Base-by-base conservation (phyloP, 805 yeast species). In the Hanseniaspora guilliermondii region DNA sequence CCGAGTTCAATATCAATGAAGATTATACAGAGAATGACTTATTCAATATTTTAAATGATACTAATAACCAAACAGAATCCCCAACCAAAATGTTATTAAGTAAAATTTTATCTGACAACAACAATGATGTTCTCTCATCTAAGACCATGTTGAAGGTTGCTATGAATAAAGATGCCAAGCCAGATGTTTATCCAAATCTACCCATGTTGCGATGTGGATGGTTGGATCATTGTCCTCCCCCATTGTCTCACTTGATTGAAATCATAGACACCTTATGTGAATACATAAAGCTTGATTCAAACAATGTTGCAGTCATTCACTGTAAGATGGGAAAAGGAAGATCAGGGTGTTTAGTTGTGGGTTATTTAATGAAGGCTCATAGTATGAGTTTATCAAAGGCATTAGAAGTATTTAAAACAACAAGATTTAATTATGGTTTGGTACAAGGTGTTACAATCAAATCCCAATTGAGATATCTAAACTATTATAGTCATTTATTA, bases 291-390 rank as follows among this genome's bases (percentile, higher is more conserved):
- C 40, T 42, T 16, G 59, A 65, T 21, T 60, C 68, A 0, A 56
- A 66, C 0, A 73, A 76, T 54, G 80, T 83, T 2, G 88, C 85
- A 0, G 73, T 85, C 0, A 65, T 91, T 7, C 97, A 91, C 64
- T 91, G 97, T 64, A 81, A 84, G 62, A 85, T 86, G 59, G 97
- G 97, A 0, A 88, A 87, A 66, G 97, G 97, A 0, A 71, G 97
- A 27, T 82, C 95, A 0, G 97, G 97, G 0, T 75, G 88, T 1
- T 67, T 87, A 1, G 76, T 77, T 6, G 78, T 85, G 57, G 86
- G 88, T 0, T 84, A 79, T 62, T 65, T 89, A 58, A 82, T 88
- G 77, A 73, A 71, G 50, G 64, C 67, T 49, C 64, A 65, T 35
- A 68, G 68, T 2, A 53, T 71, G 53, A 57, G 72, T 0, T 69